Base-by-base conservation (phyloP, 306 rosid species). In the Acacia acuminata region DNA sequence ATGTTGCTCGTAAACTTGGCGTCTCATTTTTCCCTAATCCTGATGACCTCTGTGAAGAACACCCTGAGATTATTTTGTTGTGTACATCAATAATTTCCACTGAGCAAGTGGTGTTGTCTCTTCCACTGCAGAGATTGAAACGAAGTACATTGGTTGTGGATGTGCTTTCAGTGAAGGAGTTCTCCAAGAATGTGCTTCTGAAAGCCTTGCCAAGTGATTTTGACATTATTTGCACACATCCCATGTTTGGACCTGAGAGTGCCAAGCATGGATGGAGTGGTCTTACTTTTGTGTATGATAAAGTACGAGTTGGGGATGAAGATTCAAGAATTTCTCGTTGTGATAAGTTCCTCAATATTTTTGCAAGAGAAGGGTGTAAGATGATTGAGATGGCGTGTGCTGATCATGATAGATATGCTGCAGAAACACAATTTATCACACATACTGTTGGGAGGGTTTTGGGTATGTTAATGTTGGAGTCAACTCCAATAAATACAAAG, bases 401-500 rank as follows among this genome's bases (percentile, higher is more conserved):
- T 61, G 67, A 25, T 24, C 67, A 61, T 61, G 67, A 63, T 27
- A 63, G 8, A 27, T 27, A 27, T 63, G 69, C 69, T 63, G 69
- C 69, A 63, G 69, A 27, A 63, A 27, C 67, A 1, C 67, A 61
- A 5, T 61, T 61, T 34, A 61, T 61, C 34, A 61, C 67, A 13
- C 67, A 61, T 25, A 61, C 67, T 61, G 38, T 61, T 4, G 69
- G 69, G 69, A 63, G 69, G 40, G 38, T 63, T 63, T 25, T 63
- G 69, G 69, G 15, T 3, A 24, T 25, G 67, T 61, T 61, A 61
- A 11, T 12, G 36, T 13, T 61, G 17, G 67, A 25, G 17, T 10
- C 67, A 61, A 61, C 67, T 61, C 67, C 67, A 25, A 61, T 61
- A 24, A 61, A 61, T 61, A 61, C 67, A 24, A 61, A 61, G 36